These are phyloP conservation scores for Fragilariopsis cylindrus DNA, from an alignment of 108 stramenopile genomes.

Conservation along the genomic window DNA sequence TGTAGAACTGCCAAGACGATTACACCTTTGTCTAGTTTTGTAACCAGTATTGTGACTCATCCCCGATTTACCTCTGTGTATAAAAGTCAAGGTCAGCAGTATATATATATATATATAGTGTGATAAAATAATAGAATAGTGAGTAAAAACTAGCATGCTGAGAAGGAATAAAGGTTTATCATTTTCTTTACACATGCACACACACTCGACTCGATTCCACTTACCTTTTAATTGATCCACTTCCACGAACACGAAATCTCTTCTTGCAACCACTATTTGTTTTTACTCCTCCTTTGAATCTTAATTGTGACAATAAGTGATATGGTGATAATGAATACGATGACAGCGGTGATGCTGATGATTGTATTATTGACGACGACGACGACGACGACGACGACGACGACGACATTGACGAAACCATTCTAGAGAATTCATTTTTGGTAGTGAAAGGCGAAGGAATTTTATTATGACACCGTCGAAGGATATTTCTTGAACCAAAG, in stretches of 20 bases:
- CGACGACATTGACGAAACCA: neutral
- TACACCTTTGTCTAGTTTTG: constrained; percentile 56
- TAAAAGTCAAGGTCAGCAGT: neutral
- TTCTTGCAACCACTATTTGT: constrained; percentile 77
- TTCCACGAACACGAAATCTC: constrained; percentile 69
- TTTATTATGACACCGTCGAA: neutral
- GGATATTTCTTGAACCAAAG: neutral
- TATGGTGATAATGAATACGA: neutral
- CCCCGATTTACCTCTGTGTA: constrained; percentile 37
- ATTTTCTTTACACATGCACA: neutral
- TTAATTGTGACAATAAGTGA: neutral
- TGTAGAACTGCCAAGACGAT: constrained; percentile 61
- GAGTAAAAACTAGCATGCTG: constrained; percentile 9
- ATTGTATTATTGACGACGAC: neutral
- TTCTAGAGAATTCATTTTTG: neutral
- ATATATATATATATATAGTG: too few relatives aligned
- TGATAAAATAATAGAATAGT: neutral
- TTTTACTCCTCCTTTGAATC: constrained; percentile 55
- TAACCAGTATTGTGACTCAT: constrained; percentile 81
- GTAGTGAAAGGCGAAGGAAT: neutral
- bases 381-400: neutral
- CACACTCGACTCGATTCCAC: constrained; percentile 19
- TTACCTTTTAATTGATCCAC: constrained; percentile 76
- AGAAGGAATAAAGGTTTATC: neutral
- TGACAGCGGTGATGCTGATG: neutral